phyloP scores from a whole-genome alignment of 2,329 filamentous ascomycete species.

The Ceratocystis eucalypticola region DNA sequence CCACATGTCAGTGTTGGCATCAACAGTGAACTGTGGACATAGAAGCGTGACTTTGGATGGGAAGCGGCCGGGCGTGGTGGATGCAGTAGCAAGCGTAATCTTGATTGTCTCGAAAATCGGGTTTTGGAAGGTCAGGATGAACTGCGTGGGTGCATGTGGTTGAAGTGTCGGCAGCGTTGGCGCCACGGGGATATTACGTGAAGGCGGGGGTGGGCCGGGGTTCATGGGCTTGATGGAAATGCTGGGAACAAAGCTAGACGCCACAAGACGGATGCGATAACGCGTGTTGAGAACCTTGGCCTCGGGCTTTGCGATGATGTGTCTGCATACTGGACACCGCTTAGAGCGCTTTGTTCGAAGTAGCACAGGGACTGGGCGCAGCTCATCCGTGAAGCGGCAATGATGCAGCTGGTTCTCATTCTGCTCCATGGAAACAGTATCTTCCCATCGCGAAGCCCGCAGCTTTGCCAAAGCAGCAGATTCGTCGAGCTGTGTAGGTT shows the following conservation, averaged over 20 bases:
- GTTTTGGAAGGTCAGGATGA: constrained; percentile 81
- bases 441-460: constrained; percentile 46
- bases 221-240: constrained; percentile 56
- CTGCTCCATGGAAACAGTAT: constrained; percentile 41
- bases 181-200: constrained; percentile 15
- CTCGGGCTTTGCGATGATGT: constrained; percentile 91
- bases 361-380: constrained; percentile 69
- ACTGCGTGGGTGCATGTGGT: constrained; percentile 51
- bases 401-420: constrained; percentile 38
- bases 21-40: constrained; percentile 87
- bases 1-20: constrained; percentile 75
- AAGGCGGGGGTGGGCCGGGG: constrained; percentile 19
- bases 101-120: constrained; percentile 84
- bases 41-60: constrained; percentile 75
- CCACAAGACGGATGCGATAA: constrained; percentile 85
- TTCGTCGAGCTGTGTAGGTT: constrained; percentile 49
- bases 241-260: constrained; percentile 73
- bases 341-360: constrained; percentile 88
- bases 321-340: constrained; percentile 79
- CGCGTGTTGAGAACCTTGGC: constrained; percentile 76
- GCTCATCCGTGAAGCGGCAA: constrained; percentile 51
- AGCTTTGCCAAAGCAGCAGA: constrained; percentile 46
- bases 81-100: constrained; percentile 75
- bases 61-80: constrained; percentile 62
- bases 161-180: constrained; percentile 34